Evolutionary conservation across 331 rosid species (phyloP), one percentile per base, ranked within the genome.

Genomic region (Cydonia oblonga): DNA sequence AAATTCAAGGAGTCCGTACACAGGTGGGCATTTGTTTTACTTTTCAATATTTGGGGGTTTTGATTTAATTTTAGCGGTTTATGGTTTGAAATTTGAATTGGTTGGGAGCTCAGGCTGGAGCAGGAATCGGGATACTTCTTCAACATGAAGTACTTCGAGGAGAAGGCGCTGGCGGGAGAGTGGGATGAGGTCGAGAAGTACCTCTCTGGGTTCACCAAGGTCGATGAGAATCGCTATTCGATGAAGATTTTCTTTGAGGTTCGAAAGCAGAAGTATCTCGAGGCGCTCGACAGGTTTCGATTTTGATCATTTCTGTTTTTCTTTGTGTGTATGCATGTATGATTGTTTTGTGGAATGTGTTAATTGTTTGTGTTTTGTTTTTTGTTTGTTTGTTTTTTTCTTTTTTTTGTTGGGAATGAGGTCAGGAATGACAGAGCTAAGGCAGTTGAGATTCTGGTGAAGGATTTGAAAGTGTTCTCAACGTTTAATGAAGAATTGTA

Each of bases 231-330:
- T 62, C 66, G 76, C 26, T 79, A 71, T 61, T 88, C 93, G 15
- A 86, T 86, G 89, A 86, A 82, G 75, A 82, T 80, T 32, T 83
- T 67, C 73, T 88, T 83, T 57, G 90, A 88, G 72, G 83, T 88
- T 9, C 64, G 90, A 64, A 88, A 88, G 83, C 90, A 85, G 73
- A 88, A 88, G 66, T 86, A 88, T 62, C 87, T 84, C 1, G 93
- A 88, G 81, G 93, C 89, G 12, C 70, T 86, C 6, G 90, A 88
- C 70, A 79, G 85, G 93, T 76, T 23, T 46, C 16, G 23, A 20
- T 62, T 81, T 20, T 49, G 20, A 49, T 58, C 3, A 54, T 40
- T 52, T n/a, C 20, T 49, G 20, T 6, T 16, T 49, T 3, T 49
- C 25, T 29, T 24, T 42, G 1, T 49, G 29, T 22, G 32, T 56